Evolutionary conservation across 805 yeast species (phyloP), one percentile per base, ranked within the genome.

Genomic region (Pichia pseudocactophila): DNA sequence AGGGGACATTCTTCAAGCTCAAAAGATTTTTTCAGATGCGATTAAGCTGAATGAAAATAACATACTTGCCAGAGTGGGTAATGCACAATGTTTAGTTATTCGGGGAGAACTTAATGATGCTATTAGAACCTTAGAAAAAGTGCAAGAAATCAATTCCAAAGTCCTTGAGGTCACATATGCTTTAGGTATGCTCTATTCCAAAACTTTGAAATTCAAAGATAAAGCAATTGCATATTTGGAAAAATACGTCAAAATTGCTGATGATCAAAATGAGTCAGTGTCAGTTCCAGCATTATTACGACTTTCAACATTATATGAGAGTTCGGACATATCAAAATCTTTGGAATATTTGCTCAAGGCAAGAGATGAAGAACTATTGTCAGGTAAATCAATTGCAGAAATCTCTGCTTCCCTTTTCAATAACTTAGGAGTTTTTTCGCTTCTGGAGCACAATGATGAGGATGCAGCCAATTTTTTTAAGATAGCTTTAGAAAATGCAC

Each of bases 371-470:
- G 55, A 67, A 37, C 44, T 62, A 12, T 46, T 55, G 1, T 50
- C 60, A 11, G 65, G 67, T 12, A 61, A 64, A 16, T 54, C 61
- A 3, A 49, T 54, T n/a, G 71, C 78, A 34, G 69, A 69, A 30
- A 66, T 70, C 2, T 76, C 79, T 2, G 62, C 73, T 36, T 82
- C 79, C 51, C 65, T 90, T 25, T 69, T 79, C 54, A 88, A 87
- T 57, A 92, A 92, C 54, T 69, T 87, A 50, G 97, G 95, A 35
- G 95, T 85, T 5, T 76, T 87, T 61, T 75, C 84, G 44, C 82
- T 83, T 55, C 67, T 79, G 48, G 78, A 73, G 48, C 58, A 54
- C 31, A 56, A 57, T 18, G 36, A 35, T 3, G 38, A 37, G 19
- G 74, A 73, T 5, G 80, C 97, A 0, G 60, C 70, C 17, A 64